Conservation (phyloP, 2,329 filamentous ascomycete species). For the Calonectria honghensis region DNA sequence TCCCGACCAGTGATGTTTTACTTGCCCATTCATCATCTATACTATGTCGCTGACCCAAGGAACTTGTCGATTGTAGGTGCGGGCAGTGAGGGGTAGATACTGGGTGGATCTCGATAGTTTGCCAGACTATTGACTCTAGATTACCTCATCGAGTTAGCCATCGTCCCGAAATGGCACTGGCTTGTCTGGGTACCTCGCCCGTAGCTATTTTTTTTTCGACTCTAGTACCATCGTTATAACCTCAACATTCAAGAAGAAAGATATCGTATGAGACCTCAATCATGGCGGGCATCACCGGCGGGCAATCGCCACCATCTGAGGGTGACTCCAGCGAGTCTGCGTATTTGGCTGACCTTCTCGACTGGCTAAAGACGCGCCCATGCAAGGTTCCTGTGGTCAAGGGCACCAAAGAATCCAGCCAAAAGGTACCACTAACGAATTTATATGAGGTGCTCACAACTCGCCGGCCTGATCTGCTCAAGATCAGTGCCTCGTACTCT, state of each 20-base stretch:
- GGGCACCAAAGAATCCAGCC: not conserved
- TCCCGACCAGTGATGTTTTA: not conserved
- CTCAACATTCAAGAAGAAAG: not conserved
- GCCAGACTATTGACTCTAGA: not conserved
- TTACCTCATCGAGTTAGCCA: not conserved
- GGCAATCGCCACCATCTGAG: not conserved
- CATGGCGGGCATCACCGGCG: not conserved
- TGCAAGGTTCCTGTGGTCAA: not conserved
- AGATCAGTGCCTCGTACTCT: not conserved
- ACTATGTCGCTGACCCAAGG: not conserved
- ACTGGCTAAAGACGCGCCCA: not conserved
- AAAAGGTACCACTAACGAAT: not conserved
- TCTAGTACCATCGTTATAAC: not conserved
- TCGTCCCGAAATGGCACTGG: not conserved
- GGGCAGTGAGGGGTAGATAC: not conserved
- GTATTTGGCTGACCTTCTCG: not conserved
- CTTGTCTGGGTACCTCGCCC: not conserved
- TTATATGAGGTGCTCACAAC: not conserved
- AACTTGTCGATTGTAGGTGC: not conserved
- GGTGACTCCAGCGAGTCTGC: not conserved
- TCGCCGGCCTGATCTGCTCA: not conserved
- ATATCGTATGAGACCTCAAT: not conserved
- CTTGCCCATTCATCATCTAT: not conserved
- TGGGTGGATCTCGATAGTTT: not conserved
- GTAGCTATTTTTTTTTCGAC: not conserved